A percentile compares a stretch with the other conserved stretches of the same genome.
phyloP scores from a whole-genome alignment of 2,329 filamentous ascomycete species.

The Kalmusia sp. region DNA sequence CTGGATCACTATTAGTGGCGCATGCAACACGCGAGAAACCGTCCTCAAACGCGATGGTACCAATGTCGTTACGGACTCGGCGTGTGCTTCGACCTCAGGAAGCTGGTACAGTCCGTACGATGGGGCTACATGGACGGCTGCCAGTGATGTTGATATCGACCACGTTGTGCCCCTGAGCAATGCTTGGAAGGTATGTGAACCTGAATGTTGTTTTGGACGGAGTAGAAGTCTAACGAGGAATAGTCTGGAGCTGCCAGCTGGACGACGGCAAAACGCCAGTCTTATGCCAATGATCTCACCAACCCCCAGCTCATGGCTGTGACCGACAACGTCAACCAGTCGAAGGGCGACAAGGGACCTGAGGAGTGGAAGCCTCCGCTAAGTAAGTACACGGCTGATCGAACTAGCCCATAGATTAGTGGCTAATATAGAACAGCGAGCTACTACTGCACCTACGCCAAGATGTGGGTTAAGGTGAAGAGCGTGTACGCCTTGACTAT shows the following conservation, averaged over 20 bases:
- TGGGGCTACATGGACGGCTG: slow-evolving; percentile 71
- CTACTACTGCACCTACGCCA: slow-evolving; percentile 81
- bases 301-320: slow-evolving; percentile 81
- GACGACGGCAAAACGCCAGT: slow-evolving; percentile 69
- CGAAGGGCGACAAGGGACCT: slow-evolving; percentile 76
- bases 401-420: neutral
- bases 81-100: slow-evolving; percentile 71
- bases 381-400: slow-evolving; percentile 13
- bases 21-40: slow-evolving; percentile 75
- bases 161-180: slow-evolving; percentile 83
- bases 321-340: slow-evolving; percentile 76
- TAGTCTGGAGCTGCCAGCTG: slow-evolving; percentile 75
- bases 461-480: slow-evolving; percentile 82
- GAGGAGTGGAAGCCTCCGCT: slow-evolving; percentile 75
- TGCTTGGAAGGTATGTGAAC: slow-evolving; percentile 71
- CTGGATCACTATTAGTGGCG: slow-evolving; percentile 67
- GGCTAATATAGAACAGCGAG: slow-evolving; percentile 45
- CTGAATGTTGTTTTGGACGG: neutral
- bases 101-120: slow-evolving; percentile 78
- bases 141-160: slow-evolving; percentile 80
- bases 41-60: slow-evolving; percentile 78
- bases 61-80: slow-evolving; percentile 63
- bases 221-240: neutral
- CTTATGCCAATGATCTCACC: slow-evolving; percentile 78
- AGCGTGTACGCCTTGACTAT: slow-evolving; percentile 72